Percentiles rank a stretch among this genome's conserved stretches.
phyloP scores from a whole-genome alignment of 306 rosid genomes.

The Mucuna pruriens region DNA sequence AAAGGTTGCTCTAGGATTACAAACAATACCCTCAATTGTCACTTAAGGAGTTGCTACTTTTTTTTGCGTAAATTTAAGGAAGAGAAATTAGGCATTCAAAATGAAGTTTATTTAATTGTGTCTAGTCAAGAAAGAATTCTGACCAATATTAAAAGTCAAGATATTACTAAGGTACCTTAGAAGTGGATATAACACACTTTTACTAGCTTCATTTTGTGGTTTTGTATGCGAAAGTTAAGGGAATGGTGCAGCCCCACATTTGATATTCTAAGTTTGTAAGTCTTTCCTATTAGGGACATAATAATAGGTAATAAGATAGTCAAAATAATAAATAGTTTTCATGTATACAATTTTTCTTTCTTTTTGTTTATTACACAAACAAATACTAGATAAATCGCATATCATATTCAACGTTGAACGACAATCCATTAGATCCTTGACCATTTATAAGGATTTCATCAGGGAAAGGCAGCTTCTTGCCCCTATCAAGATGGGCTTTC shows the following conservation, averaged over 20 bases:
- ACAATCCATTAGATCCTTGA: slow-evolving; percentile 76
- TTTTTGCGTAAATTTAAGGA: too few relatives aligned
- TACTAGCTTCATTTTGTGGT: slow-evolving; percentile 81
- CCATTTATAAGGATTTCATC: slow-evolving; percentile 97
- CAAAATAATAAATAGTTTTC: not conserved
- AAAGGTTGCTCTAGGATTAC: too few relatives aligned
- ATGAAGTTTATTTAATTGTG: too few relatives aligned
- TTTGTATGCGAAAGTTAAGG: slow-evolving; percentile 86
- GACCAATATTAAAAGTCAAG: too few relatives aligned
- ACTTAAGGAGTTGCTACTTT: too few relatives aligned
- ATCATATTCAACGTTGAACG: slow-evolving; percentile 89
- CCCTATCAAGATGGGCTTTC: slow-evolving; percentile 71
- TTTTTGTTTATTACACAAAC: not conserved
- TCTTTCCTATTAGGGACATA: slow-evolving; percentile 71
- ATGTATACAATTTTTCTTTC: not conserved
- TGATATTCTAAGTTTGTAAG: slow-evolving; percentile 92
- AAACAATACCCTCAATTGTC: too few relatives aligned
- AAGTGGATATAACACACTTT: too few relatives aligned
- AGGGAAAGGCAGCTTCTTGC: slow-evolving; percentile 78
- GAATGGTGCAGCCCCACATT: slow-evolving; percentile 89
- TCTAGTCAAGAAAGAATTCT: too few relatives aligned
- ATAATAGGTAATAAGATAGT: not conserved
- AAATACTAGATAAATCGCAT: not conserved
- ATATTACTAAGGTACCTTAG: too few relatives aligned
- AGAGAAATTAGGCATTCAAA: too few relatives aligned